These are phyloP conservation scores for Citrullus mucosospermus DNA, from an alignment of 306 rosid genomes.

Conservation along the genomic window DNA sequence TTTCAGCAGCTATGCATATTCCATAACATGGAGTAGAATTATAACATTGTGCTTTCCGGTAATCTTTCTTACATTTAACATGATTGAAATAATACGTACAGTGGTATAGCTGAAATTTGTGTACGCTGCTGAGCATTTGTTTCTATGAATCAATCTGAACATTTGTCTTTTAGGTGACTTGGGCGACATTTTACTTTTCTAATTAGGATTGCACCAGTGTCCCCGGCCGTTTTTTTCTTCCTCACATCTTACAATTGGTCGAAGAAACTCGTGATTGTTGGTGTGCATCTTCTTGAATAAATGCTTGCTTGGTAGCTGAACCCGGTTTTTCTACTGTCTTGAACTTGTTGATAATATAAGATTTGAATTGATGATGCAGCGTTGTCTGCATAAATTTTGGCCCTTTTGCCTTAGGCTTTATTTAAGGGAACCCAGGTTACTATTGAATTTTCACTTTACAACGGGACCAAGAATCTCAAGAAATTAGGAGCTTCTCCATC, in stretches of 20 bases:
- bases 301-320: neutral
- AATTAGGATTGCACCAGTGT: neutral
- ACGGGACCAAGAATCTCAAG: neutral
- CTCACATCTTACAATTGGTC: neutral
- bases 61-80: neutral
- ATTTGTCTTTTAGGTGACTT: slow-evolving; percentile 1
- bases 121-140: neutral
- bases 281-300: neutral
- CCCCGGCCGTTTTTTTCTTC: neutral
- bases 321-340: neutral
- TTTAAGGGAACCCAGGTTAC: neutral
- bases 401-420: neutral
- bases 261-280: slow-evolving; percentile 1
- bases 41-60: slow-evolving; percentile 2
- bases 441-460: neutral
- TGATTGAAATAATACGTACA: neutral
- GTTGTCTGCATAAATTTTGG: neutral
- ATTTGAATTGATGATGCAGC: neutral
- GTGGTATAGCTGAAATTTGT: neutral
- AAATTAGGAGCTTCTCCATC: neutral
- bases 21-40: neutral
- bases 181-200: neutral
- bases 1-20: neutral
- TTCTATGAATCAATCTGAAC: neutral
- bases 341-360: neutral